Conservation (phyloP, 2,329 filamentous ascomycete species). For the Penicillium sp. region DNA sequence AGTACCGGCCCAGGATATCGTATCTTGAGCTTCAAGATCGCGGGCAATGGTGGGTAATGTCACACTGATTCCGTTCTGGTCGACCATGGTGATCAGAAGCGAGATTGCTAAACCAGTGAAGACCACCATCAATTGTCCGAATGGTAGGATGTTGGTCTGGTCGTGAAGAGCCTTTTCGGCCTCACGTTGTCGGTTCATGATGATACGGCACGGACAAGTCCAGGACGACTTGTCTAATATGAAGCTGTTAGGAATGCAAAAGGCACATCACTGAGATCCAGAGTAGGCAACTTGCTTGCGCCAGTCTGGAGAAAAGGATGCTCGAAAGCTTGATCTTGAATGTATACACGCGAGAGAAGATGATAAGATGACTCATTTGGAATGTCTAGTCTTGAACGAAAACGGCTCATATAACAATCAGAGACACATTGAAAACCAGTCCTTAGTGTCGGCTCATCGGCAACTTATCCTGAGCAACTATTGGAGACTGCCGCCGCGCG, state of each 20-base stretch:
- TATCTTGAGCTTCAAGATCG: constrained; percentile 43
- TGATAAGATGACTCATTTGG: not conserved
- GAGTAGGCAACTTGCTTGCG: not conserved
- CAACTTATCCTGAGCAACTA: constrained; percentile 11
- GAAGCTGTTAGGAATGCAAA: not conserved
- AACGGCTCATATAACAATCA: not conserved
- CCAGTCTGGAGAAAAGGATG: not conserved
- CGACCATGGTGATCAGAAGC: constrained; percentile 53
- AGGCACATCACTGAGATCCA: not conserved
- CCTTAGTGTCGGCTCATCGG: constrained; percentile 15
- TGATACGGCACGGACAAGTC: not conserved
- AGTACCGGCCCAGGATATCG: constrained; percentile 66
- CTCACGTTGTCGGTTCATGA: constrained; percentile 32
- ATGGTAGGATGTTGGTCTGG: constrained; percentile 55
- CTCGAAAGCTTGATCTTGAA: constrained; percentile 4
- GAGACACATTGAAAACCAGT: not conserved
- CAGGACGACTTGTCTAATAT: not conserved
- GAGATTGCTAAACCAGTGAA: constrained; percentile 51
- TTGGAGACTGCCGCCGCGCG: constrained; percentile 18
- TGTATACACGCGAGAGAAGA: not conserved
- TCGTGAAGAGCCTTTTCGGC: constrained; percentile 49
- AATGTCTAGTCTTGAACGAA: not conserved
- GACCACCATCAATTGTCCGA: constrained; percentile 43
- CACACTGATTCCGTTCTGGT: constrained; percentile 54
- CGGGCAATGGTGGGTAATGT: constrained; percentile 51